A percentile compares a stretch with the other conserved stretches of the same genome.
phyloP scores from a whole-genome alignment of 495 filamentous ascomycete genomes.

The Penicillium bialowiezense region DNA sequence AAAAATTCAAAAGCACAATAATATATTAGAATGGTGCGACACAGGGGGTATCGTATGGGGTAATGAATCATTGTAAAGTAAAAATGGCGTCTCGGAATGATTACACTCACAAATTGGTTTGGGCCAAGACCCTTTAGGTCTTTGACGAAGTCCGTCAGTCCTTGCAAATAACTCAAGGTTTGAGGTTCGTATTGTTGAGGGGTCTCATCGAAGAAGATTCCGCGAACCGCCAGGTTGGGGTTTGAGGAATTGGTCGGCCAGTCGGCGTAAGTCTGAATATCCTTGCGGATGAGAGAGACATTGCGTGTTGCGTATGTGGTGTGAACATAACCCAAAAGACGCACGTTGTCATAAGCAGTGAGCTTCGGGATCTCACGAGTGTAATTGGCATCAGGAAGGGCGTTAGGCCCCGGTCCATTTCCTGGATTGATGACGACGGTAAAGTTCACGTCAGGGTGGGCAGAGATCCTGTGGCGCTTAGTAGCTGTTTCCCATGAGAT shows the following conservation, averaged over 20 bases:
- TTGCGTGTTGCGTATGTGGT: conserved; percentile 48
- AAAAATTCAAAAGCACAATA: neutral
- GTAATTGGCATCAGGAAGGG: conserved; percentile 51
- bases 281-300: conserved; percentile 34
- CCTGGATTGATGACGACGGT: conserved; percentile 54
- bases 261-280: conserved; percentile 47
- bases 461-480: conserved; percentile 37
- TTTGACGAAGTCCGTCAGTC: conserved; percentile 35
- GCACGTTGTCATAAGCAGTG: conserved; percentile 44
- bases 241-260: conserved; percentile 41
- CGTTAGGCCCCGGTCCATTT: conserved; percentile 48
- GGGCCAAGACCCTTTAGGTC: conserved; percentile 32
- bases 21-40: neutral
- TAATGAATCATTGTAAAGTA: conserved; percentile 3
- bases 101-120: conserved; percentile 37
- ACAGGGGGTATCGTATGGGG: conserved; percentile 4
- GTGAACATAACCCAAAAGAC: conserved; percentile 53
- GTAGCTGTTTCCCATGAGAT: conserved; percentile 7
- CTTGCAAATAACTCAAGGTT: conserved; percentile 35
- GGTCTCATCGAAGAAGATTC: conserved; percentile 50
- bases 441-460: conserved; percentile 47
- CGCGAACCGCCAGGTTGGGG: conserved; percentile 36
- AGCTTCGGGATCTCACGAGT: conserved; percentile 45
- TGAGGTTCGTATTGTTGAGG: conserved; percentile 38
- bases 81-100: conserved; percentile 8